These are phyloP conservation scores for Leccinum subfulvum DNA, from an alignment of 1,284 basidiomycete genomes.

Conservation along the genomic window DNA sequence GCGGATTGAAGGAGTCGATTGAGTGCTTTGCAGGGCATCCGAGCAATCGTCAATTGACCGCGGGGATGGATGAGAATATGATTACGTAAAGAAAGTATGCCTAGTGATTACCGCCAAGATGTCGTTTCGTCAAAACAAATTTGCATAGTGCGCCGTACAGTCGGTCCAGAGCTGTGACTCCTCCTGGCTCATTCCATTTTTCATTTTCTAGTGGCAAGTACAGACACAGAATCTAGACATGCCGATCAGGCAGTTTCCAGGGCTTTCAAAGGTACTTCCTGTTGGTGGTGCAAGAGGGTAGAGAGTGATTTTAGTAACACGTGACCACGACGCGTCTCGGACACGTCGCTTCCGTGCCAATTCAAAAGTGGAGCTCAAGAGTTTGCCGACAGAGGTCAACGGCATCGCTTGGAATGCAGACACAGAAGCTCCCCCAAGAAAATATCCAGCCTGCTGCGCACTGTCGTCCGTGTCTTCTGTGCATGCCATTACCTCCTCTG, in stretches of 20 bases:
- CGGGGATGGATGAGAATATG: too few species aligned
- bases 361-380: conserved; percentile 6
- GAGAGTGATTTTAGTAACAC: conserved; percentile 25
- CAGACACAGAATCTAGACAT: not conserved
- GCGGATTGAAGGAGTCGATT: conserved; percentile 5
- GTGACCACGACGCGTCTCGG: conserved; percentile 25
- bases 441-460: not conserved
- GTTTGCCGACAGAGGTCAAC: conserved; percentile 25
- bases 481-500: conserved; percentile 14
- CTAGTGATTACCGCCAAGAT: too few species aligned
- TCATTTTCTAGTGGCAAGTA: not conserved
- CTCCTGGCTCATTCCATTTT: not conserved
- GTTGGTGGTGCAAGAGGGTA: not conserved
- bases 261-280: not conserved
- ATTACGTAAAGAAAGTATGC: too few species aligned
- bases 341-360: conserved; percentile 3
- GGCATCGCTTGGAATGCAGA: conserved; percentile 25
- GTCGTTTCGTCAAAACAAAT: not conserved
- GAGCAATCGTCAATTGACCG: not conserved
- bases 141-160: not conserved
- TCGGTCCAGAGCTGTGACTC: not conserved
- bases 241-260: not conserved
- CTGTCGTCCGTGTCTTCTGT: not conserved
- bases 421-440: conserved; percentile 3
- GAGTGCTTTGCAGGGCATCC: not conserved